Percentiles rank a stretch among this genome's conserved stretches.
Conservation (phyloP, 306 rosid species). For the Fagus sylvatica region DNA sequence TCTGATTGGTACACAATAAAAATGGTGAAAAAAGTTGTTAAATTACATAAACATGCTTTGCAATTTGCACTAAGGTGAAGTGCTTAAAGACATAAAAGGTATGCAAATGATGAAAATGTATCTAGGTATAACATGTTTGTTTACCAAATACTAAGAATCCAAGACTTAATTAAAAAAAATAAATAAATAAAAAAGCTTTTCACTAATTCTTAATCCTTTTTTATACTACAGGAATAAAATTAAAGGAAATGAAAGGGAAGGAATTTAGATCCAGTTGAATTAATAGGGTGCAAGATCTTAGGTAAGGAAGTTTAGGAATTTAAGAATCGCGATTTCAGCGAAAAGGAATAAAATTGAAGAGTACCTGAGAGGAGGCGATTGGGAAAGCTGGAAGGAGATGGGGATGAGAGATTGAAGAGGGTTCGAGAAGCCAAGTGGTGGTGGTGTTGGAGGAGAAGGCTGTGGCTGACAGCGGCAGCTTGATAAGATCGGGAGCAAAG, state of each 20-base stretch:
- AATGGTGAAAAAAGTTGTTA: no score
- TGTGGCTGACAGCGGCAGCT: conserved; percentile 31
- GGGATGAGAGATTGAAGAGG: conserved; percentile 35
- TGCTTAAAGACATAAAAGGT: no score
- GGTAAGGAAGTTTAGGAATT: background rate
- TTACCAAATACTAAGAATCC: no score
- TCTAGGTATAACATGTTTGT: no score
- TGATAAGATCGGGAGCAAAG: conserved; percentile 57
- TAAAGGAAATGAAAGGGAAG: background rate
- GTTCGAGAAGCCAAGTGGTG: conserved; percentile 21
- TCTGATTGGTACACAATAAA: no score
- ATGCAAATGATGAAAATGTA: no score
- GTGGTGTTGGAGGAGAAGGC: conserved; percentile 15
- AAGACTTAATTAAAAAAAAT: no score
- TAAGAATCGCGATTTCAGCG: background rate
- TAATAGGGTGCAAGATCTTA: background rate
- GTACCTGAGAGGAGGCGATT: conserved; percentile 38
- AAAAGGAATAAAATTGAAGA: background rate
- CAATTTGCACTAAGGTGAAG: background rate
- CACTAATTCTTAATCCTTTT: no score
- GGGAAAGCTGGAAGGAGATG: background rate
- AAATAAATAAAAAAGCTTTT: no score
- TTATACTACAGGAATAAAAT: background rate
- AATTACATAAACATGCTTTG: no score
- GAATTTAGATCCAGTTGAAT: background rate